phyloP scores from a whole-genome alignment of 768 basidiomycete species.

The Mrakia blollopis region DNA sequence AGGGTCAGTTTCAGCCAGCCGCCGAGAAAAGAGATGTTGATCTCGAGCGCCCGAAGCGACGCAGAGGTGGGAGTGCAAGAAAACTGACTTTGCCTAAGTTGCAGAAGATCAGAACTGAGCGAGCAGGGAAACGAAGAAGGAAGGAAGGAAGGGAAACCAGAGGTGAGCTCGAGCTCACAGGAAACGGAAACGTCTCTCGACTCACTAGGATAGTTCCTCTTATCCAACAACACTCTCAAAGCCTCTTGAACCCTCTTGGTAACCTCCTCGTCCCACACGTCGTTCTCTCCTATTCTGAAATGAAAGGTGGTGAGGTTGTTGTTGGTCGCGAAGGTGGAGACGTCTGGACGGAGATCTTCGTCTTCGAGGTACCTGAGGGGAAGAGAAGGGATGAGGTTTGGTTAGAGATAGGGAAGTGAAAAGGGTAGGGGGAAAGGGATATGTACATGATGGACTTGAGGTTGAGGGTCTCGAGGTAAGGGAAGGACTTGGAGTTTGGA shows the following conservation, averaged over 20 bases:
- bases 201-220: constrained; percentile 37
- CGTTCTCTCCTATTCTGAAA: constrained; percentile 36
- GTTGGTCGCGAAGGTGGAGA: constrained; percentile 35
- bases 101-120: constrained; percentile 38
- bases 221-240: constrained; percentile 37
- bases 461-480: constrained; percentile 39
- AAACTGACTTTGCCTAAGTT: constrained; percentile 40
- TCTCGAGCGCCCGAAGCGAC: constrained; percentile 39
- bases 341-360: constrained; percentile 39
- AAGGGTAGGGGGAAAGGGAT: background rate
- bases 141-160: background rate
- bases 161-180: background rate
- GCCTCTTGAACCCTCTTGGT: constrained; percentile 29
- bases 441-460: constrained; percentile 41
- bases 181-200: background rate
- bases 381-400: no score
- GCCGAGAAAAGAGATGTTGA: no score
- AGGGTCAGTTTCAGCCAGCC: no score
- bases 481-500: constrained; percentile 43
- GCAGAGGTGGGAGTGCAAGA: constrained; percentile 35
- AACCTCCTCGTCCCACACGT: constrained; percentile 21
- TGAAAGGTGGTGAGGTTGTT: constrained; percentile 34
- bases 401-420: no score
- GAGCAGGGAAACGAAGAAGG: background rate
- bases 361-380: constrained; percentile 38